phyloP scores from a whole-genome alignment of 2,329 filamentous ascomycete genomes.

The Onygenales sp. region DNA sequence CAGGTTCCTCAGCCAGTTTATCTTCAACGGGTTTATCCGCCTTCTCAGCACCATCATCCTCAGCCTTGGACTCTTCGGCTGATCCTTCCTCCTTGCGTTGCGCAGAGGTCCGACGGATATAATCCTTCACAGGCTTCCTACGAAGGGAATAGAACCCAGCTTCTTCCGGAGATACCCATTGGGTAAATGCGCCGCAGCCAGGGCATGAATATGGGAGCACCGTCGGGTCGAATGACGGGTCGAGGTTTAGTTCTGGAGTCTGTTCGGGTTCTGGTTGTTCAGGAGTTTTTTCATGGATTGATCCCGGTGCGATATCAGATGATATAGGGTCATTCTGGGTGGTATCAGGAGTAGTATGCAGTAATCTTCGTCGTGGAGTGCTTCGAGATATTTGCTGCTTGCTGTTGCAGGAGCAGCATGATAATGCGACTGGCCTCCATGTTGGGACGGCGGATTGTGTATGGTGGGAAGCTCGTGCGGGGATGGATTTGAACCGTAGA shows the following conservation, averaged over 20 bases:
- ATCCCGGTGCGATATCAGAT: no score
- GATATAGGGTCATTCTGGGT: not conserved
- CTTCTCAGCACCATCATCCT: constrained; percentile 3
- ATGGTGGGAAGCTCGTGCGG: not conserved
- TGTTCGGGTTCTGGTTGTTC: not conserved
- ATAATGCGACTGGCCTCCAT: not conserved
- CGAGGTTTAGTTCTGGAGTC: not conserved
- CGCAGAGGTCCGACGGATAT: constrained; percentile 11
- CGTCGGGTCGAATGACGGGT: constrained; percentile 6
- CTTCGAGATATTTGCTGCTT: not conserved
- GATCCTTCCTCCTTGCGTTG: not conserved
- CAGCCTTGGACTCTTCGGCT: not conserved
- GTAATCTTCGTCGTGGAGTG: not conserved
- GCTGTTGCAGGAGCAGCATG: not conserved
- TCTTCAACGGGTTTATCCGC: constrained; percentile 10
- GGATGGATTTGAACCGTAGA: not conserved
- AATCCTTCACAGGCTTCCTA: constrained; percentile 38
- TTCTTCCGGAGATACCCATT: constrained; percentile 44
- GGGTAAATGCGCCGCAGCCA: constrained; percentile 53
- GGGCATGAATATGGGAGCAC: constrained; percentile 47
- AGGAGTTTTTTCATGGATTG: no score
- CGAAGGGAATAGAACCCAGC: constrained; percentile 49
- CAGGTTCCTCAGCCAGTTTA: not conserved
- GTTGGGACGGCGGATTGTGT: not conserved
- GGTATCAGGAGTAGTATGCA: not conserved